A percentile compares a stretch with the other conserved stretches of the same genome.
Conservation (phyloP, 2,329 filamentous ascomycete species). For the Fonsecaea pedrosoi region DNA sequence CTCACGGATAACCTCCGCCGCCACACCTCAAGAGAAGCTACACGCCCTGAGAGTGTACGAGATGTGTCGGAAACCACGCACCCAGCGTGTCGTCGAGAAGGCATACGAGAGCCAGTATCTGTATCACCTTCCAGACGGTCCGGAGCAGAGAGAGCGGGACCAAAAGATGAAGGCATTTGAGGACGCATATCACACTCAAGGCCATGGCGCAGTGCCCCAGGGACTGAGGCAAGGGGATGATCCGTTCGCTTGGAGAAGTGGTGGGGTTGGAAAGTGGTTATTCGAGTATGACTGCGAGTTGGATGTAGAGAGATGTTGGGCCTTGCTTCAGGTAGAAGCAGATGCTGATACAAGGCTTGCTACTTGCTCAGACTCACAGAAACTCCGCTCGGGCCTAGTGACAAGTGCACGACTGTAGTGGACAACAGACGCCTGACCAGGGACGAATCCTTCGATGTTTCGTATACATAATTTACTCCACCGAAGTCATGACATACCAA, state of each 20-base stretch:
- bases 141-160: slow-evolving; percentile 52
- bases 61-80: slow-evolving; percentile 48
- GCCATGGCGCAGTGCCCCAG: slow-evolving; percentile 14
- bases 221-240: slow-evolving; percentile 23
- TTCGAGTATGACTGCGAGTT: slow-evolving; percentile 18
- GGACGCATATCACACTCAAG: slow-evolving; percentile 9
- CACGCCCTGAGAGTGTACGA: slow-evolving; percentile 47
- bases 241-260: slow-evolving; percentile 26
- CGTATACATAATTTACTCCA: neutral
- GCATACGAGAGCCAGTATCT: slow-evolving; percentile 44
- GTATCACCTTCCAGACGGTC: slow-evolving; percentile 49
- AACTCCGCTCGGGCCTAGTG: slow-evolving; percentile 3
- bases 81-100: slow-evolving; percentile 49
- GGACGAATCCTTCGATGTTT: neutral
- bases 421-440: neutral
- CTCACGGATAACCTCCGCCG: slow-evolving; percentile 38
- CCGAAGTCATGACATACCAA: neutral
- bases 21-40: slow-evolving; percentile 45
- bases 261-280: slow-evolving; percentile 29
- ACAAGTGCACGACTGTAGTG: neutral
- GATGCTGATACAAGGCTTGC: slow-evolving; percentile 2
- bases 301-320: slow-evolving; percentile 20
- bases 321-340: slow-evolving; percentile 6
- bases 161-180: slow-evolving; percentile 26
- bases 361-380: slow-evolving; percentile 1